Evolutionary conservation across 768 basidiomycete species (phyloP).

Genomic region (Boletales sp.): DNA sequence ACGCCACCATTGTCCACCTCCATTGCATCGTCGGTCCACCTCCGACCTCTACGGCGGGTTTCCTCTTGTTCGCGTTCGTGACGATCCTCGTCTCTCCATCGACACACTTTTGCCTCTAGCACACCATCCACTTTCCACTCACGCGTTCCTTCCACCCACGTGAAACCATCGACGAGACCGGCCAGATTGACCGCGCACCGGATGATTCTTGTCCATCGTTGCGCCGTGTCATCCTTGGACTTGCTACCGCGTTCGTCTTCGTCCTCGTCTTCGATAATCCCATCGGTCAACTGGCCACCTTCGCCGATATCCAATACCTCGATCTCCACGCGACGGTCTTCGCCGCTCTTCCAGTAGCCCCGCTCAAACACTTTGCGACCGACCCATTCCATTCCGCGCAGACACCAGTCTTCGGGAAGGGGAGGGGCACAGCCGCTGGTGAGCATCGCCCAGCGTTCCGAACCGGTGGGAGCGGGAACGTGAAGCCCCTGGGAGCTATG

Average conservation of each 20-base stretch:
- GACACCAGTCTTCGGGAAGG: constrained; percentile 90
- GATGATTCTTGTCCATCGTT: constrained; percentile 73
- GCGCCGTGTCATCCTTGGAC: constrained; percentile 37
- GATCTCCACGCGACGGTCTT: constrained; percentile 64
- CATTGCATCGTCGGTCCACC: constrained; percentile 68
- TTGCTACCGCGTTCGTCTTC: constrained; percentile 38
- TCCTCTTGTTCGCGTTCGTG: constrained; percentile 69
- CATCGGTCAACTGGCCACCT: constrained; percentile 59
- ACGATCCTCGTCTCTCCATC: constrained; percentile 69
- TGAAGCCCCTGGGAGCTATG: constrained; percentile 45
- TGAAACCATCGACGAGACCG: constrained; percentile 71
- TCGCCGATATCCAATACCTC: constrained; percentile 73
- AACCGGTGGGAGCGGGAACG: constrained; percentile 27
- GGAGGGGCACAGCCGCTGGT: constrained; percentile 68
- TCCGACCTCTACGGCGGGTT: constrained; percentile 52
- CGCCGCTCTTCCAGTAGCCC: constrained; percentile 88
- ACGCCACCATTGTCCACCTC: constrained; percentile 62
- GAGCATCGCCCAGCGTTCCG: constrained; percentile 62
- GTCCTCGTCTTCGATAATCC: constrained; percentile 77
- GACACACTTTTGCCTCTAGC: constrained; percentile 63
- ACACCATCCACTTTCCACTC: constrained; percentile 63
- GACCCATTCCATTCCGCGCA: constrained; percentile 97
- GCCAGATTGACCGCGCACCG: constrained; percentile 69
- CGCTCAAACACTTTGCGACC: constrained; percentile 86
- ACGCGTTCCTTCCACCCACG: constrained; percentile 55